Conservation (phyloP, 768 basidiomycete genomes). For the Rhodosporidiobolus odoratus region DNA sequence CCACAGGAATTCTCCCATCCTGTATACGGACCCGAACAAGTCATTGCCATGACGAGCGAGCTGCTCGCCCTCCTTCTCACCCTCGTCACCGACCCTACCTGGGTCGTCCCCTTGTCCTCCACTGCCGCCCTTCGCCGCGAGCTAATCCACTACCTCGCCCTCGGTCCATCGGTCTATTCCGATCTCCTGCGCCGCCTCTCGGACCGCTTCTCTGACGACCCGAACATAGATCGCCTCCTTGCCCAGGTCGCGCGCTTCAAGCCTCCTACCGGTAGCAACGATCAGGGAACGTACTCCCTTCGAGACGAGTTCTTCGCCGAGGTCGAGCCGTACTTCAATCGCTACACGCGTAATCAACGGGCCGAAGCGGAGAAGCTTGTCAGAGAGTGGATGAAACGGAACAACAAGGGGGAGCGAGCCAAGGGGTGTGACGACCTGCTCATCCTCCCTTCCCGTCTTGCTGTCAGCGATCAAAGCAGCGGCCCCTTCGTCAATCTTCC, state of each 20-base stretch:
- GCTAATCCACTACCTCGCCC: conserved; percentile 81
- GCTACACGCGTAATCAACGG: conserved; percentile 87
- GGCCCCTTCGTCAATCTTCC: conserved; percentile 68
- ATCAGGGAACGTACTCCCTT: conserved; percentile 81
- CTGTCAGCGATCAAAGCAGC: conserved; percentile 49
- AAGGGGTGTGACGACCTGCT: conserved; percentile 58
- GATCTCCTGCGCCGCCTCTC: conserved; percentile 86
- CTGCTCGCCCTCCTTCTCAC: conserved; percentile 79
- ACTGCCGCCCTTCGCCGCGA: conserved; percentile 67
- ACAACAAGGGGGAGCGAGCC: conserved; percentile 42
- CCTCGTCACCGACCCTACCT: conserved; percentile 73
- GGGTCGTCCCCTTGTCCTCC: conserved; percentile 63
- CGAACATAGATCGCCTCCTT: conserved; percentile 72
- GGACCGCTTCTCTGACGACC: conserved; percentile 78
- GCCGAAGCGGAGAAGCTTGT: conserved; percentile 81
- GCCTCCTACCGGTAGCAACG: conserved; percentile 62
- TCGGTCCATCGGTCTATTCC: conserved; percentile 80
- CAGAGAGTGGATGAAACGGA: conserved; percentile 62
- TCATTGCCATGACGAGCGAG: conserved; percentile 85
- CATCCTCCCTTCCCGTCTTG: conserved; percentile 66
- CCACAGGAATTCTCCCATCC: conserved; percentile 46
- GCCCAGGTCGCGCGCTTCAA: conserved; percentile 73
- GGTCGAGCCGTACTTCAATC: conserved; percentile 91
- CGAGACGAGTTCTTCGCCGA: conserved; percentile 75
- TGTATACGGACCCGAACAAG: conserved; percentile 63